phyloP scores from a whole-genome alignment of 805 yeast species.

The Hemisphaericaspora nanyangensis region DNA sequence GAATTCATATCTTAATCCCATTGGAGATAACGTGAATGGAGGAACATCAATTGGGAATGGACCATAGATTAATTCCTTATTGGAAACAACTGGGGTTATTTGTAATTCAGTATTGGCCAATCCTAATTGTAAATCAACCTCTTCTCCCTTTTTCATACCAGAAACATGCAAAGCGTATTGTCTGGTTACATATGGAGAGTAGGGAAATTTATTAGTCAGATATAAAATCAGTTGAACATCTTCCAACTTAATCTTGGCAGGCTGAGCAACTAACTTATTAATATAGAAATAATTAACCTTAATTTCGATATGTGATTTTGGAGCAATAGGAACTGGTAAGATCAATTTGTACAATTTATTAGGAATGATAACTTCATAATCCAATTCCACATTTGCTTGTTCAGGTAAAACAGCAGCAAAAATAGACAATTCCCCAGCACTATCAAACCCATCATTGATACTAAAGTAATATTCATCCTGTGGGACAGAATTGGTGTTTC shows the following conservation, averaged over 20 bases:
- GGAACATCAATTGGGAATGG: constrained; percentile 43
- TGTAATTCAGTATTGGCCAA: constrained; percentile 10
- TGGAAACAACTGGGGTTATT: constrained; percentile 16
- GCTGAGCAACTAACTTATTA: constrained; percentile 53
- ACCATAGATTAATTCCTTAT: constrained; percentile 48
- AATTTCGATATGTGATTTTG: constrained; percentile 51
- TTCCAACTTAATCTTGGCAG: constrained; percentile 55
- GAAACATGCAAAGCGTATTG: constrained; percentile 40
- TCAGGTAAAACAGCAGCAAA: constrained; percentile 21
- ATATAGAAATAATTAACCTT: constrained; percentile 47
- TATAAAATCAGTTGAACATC: constrained; percentile 60
- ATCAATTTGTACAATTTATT: constrained; percentile 37
- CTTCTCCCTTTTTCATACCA: constrained; percentile 48
- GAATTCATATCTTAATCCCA: constrained; percentile 60
- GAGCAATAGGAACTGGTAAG: constrained; percentile 65
- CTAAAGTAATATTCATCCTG: constrained; percentile 54
- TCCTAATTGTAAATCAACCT: constrained; percentile 31
- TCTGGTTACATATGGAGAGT: constrained; percentile 58
- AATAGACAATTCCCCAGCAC: constrained; percentile 38
- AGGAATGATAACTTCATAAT: constrained; percentile 14
- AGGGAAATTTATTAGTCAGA: constrained; percentile 51
- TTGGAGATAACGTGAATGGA: constrained; percentile 46
- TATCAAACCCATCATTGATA: constrained; percentile 47
- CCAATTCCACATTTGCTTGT: constrained; percentile 10
- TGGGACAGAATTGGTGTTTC: constrained; percentile 56